Evolutionary conservation across 176 grass and related monocot genomes (phyloP).

Genomic region (Musa schizocarpa): DNA sequence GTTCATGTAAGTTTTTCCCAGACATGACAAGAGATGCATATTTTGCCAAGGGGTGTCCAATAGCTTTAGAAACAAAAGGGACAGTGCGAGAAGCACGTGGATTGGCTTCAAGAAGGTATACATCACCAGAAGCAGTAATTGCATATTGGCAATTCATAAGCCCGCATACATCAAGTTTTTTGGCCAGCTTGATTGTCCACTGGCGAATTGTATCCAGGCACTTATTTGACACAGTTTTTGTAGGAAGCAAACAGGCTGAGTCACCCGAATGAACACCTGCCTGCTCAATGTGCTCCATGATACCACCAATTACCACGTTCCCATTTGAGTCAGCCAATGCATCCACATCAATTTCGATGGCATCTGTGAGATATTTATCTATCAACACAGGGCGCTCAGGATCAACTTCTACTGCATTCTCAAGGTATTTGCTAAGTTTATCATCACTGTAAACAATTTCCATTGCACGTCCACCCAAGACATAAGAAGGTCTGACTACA

Average conservation of each 20-base stretch:
- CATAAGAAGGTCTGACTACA: slow-evolving; percentile 93
- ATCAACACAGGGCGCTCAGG: slow-evolving; percentile 82
- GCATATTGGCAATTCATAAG: slow-evolving; percentile 99
- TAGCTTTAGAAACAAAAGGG: slow-evolving; percentile 98
- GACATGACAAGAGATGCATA: slow-evolving; percentile 99
- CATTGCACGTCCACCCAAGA: slow-evolving; percentile 95
- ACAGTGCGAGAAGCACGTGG: slow-evolving; percentile 88
- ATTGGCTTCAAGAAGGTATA: slow-evolving; percentile 91
- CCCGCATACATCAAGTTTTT: slow-evolving; percentile 72
- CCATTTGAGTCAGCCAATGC: slow-evolving; percentile 77
- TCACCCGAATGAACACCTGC: slow-evolving; percentile 97
- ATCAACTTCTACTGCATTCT: slow-evolving; percentile 95
- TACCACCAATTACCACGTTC: slow-evolving; percentile 93
- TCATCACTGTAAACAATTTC: slow-evolving; percentile 95
- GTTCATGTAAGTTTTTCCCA: slow-evolving; percentile 54
- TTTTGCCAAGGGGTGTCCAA: slow-evolving; percentile 92
- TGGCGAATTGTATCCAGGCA: slow-evolving; percentile 70
- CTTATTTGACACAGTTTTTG: slow-evolving; percentile 65
- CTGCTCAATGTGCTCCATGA: slow-evolving; percentile 99
- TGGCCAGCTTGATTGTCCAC: slow-evolving; percentile 84
- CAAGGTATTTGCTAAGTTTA: slow-evolving; percentile 81
- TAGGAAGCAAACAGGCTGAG: slow-evolving; percentile 92
- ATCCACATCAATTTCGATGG: slow-evolving; percentile 95
- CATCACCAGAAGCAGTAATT: slow-evolving; percentile 71
- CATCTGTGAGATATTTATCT: slow-evolving; percentile 87